Base-by-base conservation (phyloP, 768 basidiomycete genomes). In the Mycena pura region DNA sequence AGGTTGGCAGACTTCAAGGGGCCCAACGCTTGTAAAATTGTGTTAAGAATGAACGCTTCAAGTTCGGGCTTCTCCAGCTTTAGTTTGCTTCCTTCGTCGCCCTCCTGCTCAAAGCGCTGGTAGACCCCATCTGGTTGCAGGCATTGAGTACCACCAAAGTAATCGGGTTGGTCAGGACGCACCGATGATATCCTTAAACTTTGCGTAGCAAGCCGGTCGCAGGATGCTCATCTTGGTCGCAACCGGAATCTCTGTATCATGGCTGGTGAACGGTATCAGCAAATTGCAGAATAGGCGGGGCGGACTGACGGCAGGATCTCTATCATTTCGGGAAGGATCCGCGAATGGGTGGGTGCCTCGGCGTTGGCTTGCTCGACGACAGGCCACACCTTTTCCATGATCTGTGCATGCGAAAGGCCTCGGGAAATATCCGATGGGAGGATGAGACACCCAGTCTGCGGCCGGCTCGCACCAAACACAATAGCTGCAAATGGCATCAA, bases 221-320 rank as follows among this genome's bases (percentile, higher is more conserved):
- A 86, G 64, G 48, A 85, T 82, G 32, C 76, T 79, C 59, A 82
- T 78, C 69, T 86, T 86, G 57, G 82, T 81, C 3, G 84, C 82
- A 59, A 77, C 68, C 0, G 84, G 85, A 25, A 86, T 77, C n/a
- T 73, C 64, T 0, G 83, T 84, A 3, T 72, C 80, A 58, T 75
- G 70, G 10, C 72, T 70, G 24, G 39, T 7, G 32, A 7, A 27
- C 27, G 27, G 15, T 9, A 24, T 22, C 6, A 46, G 17, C 21
- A 13, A 38, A 17, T 27, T 25, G 5, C 44, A 24, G 13, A 15
- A 40, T 1, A 5, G 28, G n/a, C 27, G 31, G 21, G 36, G n/a
- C 13, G 31, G 25, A 72, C 75, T 47, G 60, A 72, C 22, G 83
- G 81, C 9, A 87, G 72, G 56, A 86, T 73, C 17, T 79, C 77